Percentiles rank a stretch among this genome's conserved stretches.
Evolutionary conservation across 2,329 filamentous ascomycete genomes (phyloP).

Genomic region (Cladophialophora chaetospira): DNA sequence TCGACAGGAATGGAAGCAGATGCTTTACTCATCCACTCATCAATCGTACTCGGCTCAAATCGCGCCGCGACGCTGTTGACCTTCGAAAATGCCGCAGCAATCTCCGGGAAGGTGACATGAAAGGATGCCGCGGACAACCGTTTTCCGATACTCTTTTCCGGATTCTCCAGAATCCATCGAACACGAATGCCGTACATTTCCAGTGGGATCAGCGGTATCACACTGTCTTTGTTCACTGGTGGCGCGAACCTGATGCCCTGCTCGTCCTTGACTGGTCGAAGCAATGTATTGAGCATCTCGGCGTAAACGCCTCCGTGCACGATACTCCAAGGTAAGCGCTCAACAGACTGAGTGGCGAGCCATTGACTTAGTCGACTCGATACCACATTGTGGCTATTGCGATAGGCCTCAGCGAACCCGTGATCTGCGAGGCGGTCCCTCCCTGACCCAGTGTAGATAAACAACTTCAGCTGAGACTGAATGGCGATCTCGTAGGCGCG

Average conservation of each 20-base stretch:
- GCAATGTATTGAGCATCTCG: neutral
- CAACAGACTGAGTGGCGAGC: neutral
- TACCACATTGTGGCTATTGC: neutral
- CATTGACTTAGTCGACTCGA: neutral
- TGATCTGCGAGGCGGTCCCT: neutral
- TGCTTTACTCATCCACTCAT: neutral
- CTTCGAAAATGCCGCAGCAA: neutral
- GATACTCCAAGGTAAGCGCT: neutral
- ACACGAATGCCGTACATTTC: neutral
- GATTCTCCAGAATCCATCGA: neutral
- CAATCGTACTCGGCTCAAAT: neutral
- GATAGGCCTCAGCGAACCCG: neutral
- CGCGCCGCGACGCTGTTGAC: neutral
- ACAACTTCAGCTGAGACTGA: neutral
- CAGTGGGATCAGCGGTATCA: neutral
- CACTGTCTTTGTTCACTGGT: neutral
- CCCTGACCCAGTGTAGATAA: neutral
- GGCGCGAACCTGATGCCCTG: neutral
- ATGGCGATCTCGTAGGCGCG: neutral
- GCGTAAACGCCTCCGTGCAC: neutral
- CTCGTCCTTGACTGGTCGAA: neutral
- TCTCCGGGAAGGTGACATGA: neutral
- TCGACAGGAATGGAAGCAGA: neutral
- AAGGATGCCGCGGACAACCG: neutral
- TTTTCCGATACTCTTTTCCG: neutral